Evolutionary conservation across 139 green algal species (phyloP).

Genomic region (Tetradesmus obliquus): DNA sequence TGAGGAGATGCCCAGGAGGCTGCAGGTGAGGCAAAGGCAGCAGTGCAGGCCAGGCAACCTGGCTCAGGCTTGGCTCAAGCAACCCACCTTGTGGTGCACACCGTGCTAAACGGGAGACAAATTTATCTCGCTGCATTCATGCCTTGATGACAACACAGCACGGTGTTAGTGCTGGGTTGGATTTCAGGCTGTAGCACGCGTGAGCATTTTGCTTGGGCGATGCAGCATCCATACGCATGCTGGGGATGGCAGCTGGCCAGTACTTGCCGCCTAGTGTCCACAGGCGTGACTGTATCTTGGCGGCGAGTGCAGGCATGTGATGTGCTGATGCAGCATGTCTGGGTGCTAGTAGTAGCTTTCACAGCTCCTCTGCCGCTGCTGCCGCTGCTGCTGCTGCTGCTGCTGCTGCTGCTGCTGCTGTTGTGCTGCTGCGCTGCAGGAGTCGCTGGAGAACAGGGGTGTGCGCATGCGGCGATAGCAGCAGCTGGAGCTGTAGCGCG

Average conservation of each 20-base stretch:
- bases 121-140: too few relatives aligned
- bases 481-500: not conserved
- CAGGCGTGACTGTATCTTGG: too few relatives aligned
- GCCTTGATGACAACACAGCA: too few relatives aligned
- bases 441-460: constrained; percentile 27
- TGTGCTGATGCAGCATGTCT: not conserved
- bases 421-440: not conserved
- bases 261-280: too few relatives aligned
- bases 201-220: too few relatives aligned
- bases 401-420: not conserved
- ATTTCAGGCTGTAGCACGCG: too few relatives aligned
- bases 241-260: too few relatives aligned
- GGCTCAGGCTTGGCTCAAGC: not conserved
- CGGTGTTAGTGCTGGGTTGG: too few relatives aligned
- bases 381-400: not conserved
- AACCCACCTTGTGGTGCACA: too few relatives aligned
- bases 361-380: not conserved
- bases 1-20: constrained; percentile 34
- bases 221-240: too few relatives aligned
- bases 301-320: not conserved
- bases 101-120: too few relatives aligned
- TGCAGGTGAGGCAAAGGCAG: constrained; percentile 26
- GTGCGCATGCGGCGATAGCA: constrained; percentile 11
- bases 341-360: too few relatives aligned
- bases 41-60: not conserved